Percentiles rank a stretch among this genome's conserved stretches.
phyloP scores from a whole-genome alignment of 306 rosid genomes.

The Medicago truncatula region DNA sequence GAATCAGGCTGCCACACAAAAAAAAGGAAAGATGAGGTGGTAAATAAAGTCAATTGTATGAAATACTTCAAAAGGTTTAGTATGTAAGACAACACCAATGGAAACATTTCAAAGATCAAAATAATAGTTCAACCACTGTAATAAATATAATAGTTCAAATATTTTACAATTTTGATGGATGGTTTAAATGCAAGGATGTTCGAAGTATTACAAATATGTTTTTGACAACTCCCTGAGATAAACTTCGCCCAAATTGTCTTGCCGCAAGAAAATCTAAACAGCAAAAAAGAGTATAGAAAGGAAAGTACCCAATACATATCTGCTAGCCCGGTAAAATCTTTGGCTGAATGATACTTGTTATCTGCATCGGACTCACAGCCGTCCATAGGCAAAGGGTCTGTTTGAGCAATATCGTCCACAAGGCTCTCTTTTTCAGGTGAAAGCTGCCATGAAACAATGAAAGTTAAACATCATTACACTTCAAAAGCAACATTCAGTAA shows the following conservation, averaged over 20 bases:
- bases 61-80: conserved; percentile 1
- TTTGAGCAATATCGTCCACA: conserved; percentile 55
- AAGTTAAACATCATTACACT: conserved; percentile 40
- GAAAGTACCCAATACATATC: conserved; percentile 82
- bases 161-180: conserved; percentile 29
- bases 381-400: conserved; percentile 57
- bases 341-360: conserved; percentile 53
- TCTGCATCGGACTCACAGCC: conserved; percentile 60
- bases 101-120: conserved; percentile 9
- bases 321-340: conserved; percentile 65
- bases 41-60: conserved; percentile 24
- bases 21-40: conserved; percentile 26
- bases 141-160: neutral
- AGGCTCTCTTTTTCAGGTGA: conserved; percentile 56
- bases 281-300: conserved; percentile 27
- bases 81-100: neutral
- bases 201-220: conserved; percentile 20
- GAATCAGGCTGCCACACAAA: conserved; percentile 83
- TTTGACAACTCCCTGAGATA: conserved; percentile 18
- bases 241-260: conserved; percentile 26
- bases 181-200: conserved; percentile 22
- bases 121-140: neutral
- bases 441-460: conserved; percentile 50
- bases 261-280: conserved; percentile 30
- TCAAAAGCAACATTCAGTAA: conserved; percentile 34